phyloP scores from a whole-genome alignment of 345 rosid species.

The Murraya paniculata region DNA sequence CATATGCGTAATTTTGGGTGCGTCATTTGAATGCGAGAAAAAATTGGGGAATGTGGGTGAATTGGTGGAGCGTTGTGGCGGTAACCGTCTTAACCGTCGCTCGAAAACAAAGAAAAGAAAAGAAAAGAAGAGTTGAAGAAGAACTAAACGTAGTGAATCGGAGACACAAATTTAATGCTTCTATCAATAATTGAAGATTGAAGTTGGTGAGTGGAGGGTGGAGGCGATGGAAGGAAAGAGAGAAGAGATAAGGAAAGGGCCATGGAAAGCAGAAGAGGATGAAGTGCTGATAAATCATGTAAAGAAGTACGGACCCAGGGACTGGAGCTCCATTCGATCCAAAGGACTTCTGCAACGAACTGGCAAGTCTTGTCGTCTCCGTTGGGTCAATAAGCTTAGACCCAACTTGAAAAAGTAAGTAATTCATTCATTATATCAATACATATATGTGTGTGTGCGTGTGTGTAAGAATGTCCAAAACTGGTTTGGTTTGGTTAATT shows the following conservation, averaged over 20 bases:
- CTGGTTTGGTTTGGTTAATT: neutral
- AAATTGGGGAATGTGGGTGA: conserved; percentile 39
- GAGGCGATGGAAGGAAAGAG: conserved; percentile 39
- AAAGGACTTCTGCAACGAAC: conserved; percentile 85
- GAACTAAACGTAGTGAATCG: neutral
- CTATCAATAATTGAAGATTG: neutral
- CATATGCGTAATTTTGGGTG: neutral
- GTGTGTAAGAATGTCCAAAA: neutral
- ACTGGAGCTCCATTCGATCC: conserved; percentile 99
- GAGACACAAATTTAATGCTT: neutral
- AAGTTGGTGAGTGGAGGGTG: neutral
- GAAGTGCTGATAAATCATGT: conserved; percentile 73
- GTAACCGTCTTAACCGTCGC: conserved; percentile 50
- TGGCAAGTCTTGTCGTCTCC: conserved; percentile 95
- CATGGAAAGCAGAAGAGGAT: conserved; percentile 95
- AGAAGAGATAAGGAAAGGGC: conserved; percentile 74
- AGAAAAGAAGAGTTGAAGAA: neutral
- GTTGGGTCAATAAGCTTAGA: conserved; percentile 95
- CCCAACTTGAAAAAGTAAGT: conserved; percentile 82
- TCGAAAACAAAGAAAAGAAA: neutral
- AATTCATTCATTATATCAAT: neutral
- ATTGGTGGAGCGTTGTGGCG: conserved; percentile 29
- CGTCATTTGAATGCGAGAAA: conserved; percentile 25
- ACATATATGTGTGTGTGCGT: too few species aligned
- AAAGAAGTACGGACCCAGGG: conserved; percentile 72